These are phyloP conservation scores for Epithemia pelagica DNA, from an alignment of 108 stramenopile species.

Conservation along the genomic window DNA sequence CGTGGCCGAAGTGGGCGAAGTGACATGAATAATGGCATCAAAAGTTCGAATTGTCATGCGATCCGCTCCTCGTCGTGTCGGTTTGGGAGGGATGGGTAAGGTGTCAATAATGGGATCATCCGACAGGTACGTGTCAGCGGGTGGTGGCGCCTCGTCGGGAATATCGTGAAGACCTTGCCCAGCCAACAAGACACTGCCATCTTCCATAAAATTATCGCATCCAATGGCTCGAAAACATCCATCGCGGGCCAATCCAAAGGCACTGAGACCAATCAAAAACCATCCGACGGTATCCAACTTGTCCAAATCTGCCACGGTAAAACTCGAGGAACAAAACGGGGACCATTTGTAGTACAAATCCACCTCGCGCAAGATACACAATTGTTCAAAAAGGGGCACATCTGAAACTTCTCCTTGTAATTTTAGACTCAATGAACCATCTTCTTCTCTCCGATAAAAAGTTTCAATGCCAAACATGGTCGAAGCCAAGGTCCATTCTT, in stretches of 20 bases:
- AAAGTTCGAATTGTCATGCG: constrained; percentile 77
- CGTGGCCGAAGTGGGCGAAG: constrained; percentile 63
- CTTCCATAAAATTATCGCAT: constrained; percentile 85
- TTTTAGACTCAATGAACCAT: constrained; percentile 68
- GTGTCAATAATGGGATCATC: constrained; percentile 45
- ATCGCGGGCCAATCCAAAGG: constrained; percentile 67
- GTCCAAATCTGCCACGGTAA: constrained; percentile 67
- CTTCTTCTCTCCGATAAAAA: constrained; percentile 63
- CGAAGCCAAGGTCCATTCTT: constrained; percentile 55
- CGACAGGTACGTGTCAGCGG: constrained; percentile 24
- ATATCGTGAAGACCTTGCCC: constrained; percentile 64
- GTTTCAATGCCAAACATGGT: constrained; percentile 78
- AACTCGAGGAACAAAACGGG: constrained; percentile 65
- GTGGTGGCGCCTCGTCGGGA: constrained; percentile 17
- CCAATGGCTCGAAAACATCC: constrained; percentile 78
- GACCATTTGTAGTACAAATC: constrained; percentile 88
- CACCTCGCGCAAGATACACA: constrained; percentile 80
- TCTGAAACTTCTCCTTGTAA: constrained; percentile 65
- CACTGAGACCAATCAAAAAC: constrained; percentile 60
- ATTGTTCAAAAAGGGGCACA: constrained; percentile 86
- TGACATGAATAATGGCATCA: constrained; percentile 57
- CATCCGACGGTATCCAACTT: constrained; percentile 84
- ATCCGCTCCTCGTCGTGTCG: constrained; percentile 56
- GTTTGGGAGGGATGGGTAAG: constrained; percentile 59
- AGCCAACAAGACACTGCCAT: constrained; percentile 73